These are phyloP conservation scores for Diplotaxis tenuifolia DNA, from an alignment of 345 rosid genomes.

Conservation along the genomic window DNA sequence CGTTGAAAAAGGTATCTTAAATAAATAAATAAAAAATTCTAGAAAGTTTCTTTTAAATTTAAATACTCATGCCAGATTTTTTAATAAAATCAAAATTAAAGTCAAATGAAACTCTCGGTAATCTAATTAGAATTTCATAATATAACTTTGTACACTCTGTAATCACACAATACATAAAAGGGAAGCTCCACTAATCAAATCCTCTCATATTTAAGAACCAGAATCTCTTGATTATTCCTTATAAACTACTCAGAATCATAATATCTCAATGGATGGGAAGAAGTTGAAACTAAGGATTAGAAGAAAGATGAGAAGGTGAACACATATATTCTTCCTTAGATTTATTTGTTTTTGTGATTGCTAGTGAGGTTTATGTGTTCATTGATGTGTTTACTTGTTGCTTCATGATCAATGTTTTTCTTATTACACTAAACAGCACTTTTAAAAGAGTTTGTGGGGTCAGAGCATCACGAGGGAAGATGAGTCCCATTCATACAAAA, in stretches of 20 bases:
- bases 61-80: slow-evolving; percentile 8
- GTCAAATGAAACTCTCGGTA: slow-evolving; percentile 12
- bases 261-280: slow-evolving; percentile 25
- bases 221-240: neutral
- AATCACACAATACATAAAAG: neutral
- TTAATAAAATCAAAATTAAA: neutral
- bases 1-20: neutral
- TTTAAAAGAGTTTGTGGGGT: neutral
- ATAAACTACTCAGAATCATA: neutral
- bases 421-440: neutral
- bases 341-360: neutral
- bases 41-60: neutral
- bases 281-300: slow-evolving; percentile 9
- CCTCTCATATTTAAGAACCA: neutral
- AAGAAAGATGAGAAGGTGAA: slow-evolving; percentile 16
- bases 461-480: slow-evolving; percentile 21
- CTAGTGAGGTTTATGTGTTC: neutral
- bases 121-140: neutral
- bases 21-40: neutral
- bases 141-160: neutral
- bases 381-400: neutral
- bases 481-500: slow-evolving; percentile 11
- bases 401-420: neutral
- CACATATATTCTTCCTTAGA: neutral
- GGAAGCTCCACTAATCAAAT: neutral